A percentile compares a stretch with the other conserved stretches of the same genome.
phyloP scores from a whole-genome alignment of 164 flowering plant species.

The Nelumbo lutea region DNA sequence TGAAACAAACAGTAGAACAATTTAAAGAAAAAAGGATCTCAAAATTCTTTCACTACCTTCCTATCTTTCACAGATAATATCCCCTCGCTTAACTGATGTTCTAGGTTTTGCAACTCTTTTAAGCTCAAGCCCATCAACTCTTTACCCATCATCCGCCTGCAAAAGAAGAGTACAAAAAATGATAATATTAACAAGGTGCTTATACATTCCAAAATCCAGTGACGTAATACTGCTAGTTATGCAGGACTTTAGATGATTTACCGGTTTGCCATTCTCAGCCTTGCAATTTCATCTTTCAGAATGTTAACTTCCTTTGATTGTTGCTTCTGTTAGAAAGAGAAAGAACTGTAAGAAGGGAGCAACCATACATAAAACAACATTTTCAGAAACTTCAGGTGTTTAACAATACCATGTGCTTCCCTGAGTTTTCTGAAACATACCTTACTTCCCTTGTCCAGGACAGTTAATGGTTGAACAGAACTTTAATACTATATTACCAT shows the following conservation, averaged over 20 bases:
- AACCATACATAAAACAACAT: no score
- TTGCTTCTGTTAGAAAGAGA: slow-evolving; percentile 8
- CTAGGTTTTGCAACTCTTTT: slow-evolving; percentile 63
- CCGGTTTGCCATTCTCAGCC: slow-evolving; percentile 50
- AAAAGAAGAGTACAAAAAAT: not conserved
- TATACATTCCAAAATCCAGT: not conserved
- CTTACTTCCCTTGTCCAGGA: no score
- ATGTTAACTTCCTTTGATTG: slow-evolving; percentile 37
- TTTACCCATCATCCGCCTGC: slow-evolving; percentile 63
- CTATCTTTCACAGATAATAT: slow-evolving; percentile 53
- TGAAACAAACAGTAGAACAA: not conserved
- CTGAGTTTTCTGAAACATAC: no score
- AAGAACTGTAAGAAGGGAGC: not conserved
- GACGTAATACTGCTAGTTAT: not conserved
- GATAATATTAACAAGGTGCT: not conserved
- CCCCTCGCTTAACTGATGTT: slow-evolving; percentile 65
- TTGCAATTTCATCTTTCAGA: slow-evolving; percentile 57
- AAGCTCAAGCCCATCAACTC: slow-evolving; percentile 56
- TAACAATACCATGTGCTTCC: no score
- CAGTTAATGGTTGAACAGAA: no score
- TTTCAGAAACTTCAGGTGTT: no score
- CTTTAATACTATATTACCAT: no score
- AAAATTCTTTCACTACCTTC: slow-evolving; percentile 40
- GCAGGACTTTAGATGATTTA: slow-evolving; percentile 26
- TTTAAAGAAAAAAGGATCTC: not conserved